Base-by-base conservation (phyloP, 1,284 basidiomycete genomes). In the Apiotrichum porosum region DNA sequence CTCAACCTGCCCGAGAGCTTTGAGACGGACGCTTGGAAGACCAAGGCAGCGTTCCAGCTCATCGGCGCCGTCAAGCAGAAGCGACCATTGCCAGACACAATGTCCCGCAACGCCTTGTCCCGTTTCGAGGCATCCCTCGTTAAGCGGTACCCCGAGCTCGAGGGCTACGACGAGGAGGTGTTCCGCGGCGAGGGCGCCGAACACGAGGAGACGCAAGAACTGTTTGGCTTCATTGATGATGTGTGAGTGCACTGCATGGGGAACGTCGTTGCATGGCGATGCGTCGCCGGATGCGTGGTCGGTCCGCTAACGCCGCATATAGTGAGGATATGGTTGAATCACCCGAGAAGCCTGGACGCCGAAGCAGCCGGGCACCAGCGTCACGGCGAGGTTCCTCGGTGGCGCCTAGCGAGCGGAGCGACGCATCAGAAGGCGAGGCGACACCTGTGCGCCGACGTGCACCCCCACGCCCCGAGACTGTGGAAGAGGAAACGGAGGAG, bases 1-100 rank as follows among this genome's bases (percentile, higher is more conserved):
- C 76, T 97, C 3, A 78, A 85, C 60, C 73, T 95, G 13, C 84
- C 85, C 0, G 80, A 83, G 23, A 51, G 49, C 9, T 58, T 62
- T 6, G 79, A 81, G 19, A 74, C 84, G 1, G 83, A 87, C 45
- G 74, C 78, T 17, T 76, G 77, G 57, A 80, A 81, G 51, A 71
- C 86, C 44, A 78, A 82, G 47, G 81, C 81, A 31, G 67, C 86
- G 15, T 78, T 83, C 44, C 75, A 86, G 14, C 75, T 88, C 14
- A 69, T 84, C 22, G 71, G 74, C 18, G 78, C 80, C 56, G 75
- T 86, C 41, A 77, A 81, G 57, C 61, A 88, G 85, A 84, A 84
- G 69, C 83, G 83, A 15, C 85, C 86, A 0, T 74, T 87, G 24
- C 77, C 81, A 15, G 88, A 92, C 54, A 75, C 82, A 0, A 73